phyloP scores from a whole-genome alignment of 1,284 basidiomycete species.

The Apiotrichum akiyoshidainum region DNA sequence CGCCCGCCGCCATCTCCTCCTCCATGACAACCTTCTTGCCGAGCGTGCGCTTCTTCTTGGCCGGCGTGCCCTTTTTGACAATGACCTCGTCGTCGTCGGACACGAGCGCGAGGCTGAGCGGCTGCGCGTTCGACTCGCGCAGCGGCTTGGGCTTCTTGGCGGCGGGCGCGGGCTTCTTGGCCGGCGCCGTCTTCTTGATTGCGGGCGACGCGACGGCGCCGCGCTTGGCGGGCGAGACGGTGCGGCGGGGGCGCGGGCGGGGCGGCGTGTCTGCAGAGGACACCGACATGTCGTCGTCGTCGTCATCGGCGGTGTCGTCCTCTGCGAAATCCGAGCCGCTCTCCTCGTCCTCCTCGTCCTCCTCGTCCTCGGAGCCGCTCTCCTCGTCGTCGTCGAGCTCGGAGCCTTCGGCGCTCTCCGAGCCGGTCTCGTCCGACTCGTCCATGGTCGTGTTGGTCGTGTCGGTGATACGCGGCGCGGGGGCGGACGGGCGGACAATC shows the following conservation, averaged over 20 bases:
- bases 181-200: neutral
- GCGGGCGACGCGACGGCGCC: slow-evolving; percentile 5
- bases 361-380: slow-evolving; percentile 22
- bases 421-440: slow-evolving; percentile 25
- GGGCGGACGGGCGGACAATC: neutral
- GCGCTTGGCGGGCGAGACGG: slow-evolving; percentile 8
- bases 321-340: slow-evolving; percentile 30
- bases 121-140: slow-evolving; percentile 2
- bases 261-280: slow-evolving; percentile 27
- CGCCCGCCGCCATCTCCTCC: slow-evolving; percentile 48
- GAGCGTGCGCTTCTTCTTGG: slow-evolving; percentile 55
- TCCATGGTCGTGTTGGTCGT: neutral
- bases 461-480: slow-evolving; percentile 3
- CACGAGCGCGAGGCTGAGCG: neutral
- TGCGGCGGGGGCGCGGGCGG: slow-evolving; percentile 20
- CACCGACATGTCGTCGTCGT: slow-evolving; percentile 15
- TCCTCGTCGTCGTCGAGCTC: slow-evolving; percentile 23
- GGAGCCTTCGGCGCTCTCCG: slow-evolving; percentile 23
- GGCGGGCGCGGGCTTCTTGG: neutral
- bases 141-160: neutral
- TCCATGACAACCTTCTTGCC: slow-evolving; percentile 54
- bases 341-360: slow-evolving; percentile 23
- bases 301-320: slow-evolving; percentile 15
- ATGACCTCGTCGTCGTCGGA: slow-evolving; percentile 26
- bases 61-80: slow-evolving; percentile 35